These are phyloP conservation scores for Pythium sp. DNA, from an alignment of 352 stramenopile genomes.

Conservation along the genomic window DNA sequence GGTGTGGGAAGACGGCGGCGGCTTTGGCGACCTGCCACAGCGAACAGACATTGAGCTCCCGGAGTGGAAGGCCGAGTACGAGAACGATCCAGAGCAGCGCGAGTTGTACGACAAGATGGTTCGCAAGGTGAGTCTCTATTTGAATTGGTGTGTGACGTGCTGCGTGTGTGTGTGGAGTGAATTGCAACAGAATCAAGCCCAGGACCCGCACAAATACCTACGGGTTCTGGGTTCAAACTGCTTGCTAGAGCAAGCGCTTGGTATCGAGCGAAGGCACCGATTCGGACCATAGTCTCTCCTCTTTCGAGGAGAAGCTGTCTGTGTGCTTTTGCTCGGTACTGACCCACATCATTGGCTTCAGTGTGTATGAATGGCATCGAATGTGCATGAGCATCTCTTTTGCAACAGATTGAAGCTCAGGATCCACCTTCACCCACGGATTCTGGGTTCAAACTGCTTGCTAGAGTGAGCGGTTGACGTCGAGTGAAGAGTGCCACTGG, in stretches of 20 bases:
- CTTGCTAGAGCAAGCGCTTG: slow-evolving; percentile 2
- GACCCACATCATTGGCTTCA: not conserved
- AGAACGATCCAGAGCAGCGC: not conserved
- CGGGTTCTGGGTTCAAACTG: slow-evolving; percentile 1
- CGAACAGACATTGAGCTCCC: not conserved
- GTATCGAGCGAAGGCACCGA: not conserved
- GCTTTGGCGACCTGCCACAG: not conserved
- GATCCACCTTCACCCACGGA: not conserved
- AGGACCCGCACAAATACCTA: not conserved
- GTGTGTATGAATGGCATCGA: not conserved
- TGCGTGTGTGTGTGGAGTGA: not conserved
- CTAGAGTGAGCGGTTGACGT: not conserved
- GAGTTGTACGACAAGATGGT: not conserved
- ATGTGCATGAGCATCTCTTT: not conserved
- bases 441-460: not conserved
- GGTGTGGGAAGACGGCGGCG: not conserved
- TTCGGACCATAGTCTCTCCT: not conserved
- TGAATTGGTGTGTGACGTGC: not conserved
- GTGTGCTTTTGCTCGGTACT: not conserved
- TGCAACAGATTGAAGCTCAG: not conserved
- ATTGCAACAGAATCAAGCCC: slow-evolving; percentile 1
- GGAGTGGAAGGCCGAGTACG: not conserved
- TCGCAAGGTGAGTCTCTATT: not conserved
- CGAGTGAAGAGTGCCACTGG: not conserved
- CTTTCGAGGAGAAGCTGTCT: not conserved